Evolutionary conservation across 768 basidiomycete genomes (phyloP).

Genomic region (Boletus sensibilis): DNA sequence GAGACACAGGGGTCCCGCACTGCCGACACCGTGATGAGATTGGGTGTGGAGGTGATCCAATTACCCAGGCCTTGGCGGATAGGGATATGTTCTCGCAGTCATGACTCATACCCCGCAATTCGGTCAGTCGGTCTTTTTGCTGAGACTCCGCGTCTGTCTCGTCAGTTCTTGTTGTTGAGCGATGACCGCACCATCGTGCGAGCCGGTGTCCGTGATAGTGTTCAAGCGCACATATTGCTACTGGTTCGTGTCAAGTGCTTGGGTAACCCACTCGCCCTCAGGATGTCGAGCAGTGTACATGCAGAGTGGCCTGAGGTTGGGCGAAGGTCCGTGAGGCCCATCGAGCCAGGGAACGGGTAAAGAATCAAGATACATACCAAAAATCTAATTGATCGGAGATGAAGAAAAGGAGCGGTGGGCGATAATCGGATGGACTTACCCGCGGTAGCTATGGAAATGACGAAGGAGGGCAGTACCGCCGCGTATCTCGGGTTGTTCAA

Average conservation of each 20-base stretch:
- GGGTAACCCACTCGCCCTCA: neutral
- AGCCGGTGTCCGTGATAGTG: constrained; percentile 4
- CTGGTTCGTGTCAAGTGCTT: neutral
- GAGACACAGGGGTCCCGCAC: neutral
- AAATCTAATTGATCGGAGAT: neutral
- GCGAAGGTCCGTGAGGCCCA: neutral
- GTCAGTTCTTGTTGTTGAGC: constrained; percentile 6
- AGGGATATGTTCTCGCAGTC: neutral
- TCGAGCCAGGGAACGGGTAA: too few relatives aligned
- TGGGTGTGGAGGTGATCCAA: neutral
- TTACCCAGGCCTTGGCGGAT: neutral
- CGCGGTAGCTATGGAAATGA: neutral
- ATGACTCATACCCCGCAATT: constrained; percentile 3
- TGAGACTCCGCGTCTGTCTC: neutral
- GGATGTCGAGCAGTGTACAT: neutral
- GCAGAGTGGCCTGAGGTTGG: neutral
- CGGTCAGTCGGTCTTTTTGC: neutral
- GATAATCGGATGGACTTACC: neutral
- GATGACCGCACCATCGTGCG: neutral
- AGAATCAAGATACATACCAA: neutral
- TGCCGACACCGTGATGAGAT: neutral
- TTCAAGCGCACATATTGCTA: neutral
- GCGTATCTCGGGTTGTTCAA: neutral
- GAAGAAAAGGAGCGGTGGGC: neutral
- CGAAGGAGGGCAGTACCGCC: neutral